Conservation (phyloP, 2,329 filamentous ascomycete genomes). For the Aureobasidium sp. region DNA sequence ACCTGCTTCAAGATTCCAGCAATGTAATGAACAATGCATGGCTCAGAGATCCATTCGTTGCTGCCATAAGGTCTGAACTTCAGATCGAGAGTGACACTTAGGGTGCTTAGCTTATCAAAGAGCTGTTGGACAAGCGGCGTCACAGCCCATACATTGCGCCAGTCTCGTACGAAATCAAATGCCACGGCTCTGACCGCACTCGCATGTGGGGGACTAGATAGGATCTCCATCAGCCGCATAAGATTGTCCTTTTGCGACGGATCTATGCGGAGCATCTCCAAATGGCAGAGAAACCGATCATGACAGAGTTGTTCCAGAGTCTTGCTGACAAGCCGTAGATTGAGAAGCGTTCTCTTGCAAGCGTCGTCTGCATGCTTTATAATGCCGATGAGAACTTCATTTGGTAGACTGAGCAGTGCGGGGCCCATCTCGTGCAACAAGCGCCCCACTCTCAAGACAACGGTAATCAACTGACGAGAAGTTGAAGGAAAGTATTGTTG, state of each 20-base stretch:
- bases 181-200: background rate
- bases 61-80: background rate
- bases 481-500: too few species aligned
- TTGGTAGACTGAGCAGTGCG: background rate
- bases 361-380: background rate
- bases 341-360: background rate
- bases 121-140: background rate
- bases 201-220: background rate
- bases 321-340: background rate
- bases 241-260: background rate
- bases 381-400: background rate
- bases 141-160: background rate
- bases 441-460: background rate
- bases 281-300: background rate
- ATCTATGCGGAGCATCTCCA: background rate
- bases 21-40: background rate
- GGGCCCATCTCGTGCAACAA: background rate
- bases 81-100: background rate
- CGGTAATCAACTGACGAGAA: background rate
- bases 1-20: background rate
- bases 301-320: background rate
- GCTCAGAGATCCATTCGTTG: conserved; percentile 2
- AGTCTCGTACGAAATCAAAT: background rate
- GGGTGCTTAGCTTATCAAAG: background rate
- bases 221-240: background rate